Evolutionary conservation across 2,329 filamentous ascomycete genomes (phyloP).

Genomic region (Periconia sp.): DNA sequence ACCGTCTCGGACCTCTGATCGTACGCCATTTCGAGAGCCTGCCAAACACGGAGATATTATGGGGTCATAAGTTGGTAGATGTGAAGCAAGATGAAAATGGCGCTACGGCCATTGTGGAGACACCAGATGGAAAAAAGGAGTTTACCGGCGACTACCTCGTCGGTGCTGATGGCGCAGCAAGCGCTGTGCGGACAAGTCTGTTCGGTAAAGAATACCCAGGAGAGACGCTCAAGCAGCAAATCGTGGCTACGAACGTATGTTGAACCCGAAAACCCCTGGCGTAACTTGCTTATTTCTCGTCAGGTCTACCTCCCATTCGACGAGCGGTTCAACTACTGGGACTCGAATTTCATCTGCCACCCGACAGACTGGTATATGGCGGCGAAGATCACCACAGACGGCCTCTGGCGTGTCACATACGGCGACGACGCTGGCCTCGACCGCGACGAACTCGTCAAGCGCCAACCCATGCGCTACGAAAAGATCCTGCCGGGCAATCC

Average conservation of each 20-base stretch:
- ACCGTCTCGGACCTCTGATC: conserved; percentile 36
- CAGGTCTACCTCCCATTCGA: conserved; percentile 68
- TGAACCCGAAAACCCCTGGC: neutral
- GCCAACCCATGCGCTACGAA: conserved; percentile 63
- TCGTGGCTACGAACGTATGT: conserved; percentile 67
- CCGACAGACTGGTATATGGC: conserved; percentile 69
- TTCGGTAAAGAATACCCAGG: conserved; percentile 58
- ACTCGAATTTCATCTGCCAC: conserved; percentile 67
- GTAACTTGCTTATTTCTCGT: too few species aligned
- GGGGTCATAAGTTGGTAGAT: conserved; percentile 38
- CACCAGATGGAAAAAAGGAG: conserved; percentile 29
- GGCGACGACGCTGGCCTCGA: conserved; percentile 62
- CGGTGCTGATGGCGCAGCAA: conserved; percentile 44
- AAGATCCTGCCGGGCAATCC: conserved; percentile 66
- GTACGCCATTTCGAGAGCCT: conserved; percentile 35
- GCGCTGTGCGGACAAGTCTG: conserved; percentile 36
- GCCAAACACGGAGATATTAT: conserved; percentile 33
- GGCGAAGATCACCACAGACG: conserved; percentile 64
- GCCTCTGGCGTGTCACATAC: conserved; percentile 69
- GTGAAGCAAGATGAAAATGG: conserved; percentile 38
- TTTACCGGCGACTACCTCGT: conserved; percentile 39
- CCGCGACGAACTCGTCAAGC: conserved; percentile 58
- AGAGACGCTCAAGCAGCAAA: conserved; percentile 65
- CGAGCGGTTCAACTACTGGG: conserved; percentile 59
- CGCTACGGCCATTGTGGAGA: conserved; percentile 36